These are phyloP conservation scores for Colletotrichum sp. DNA, from an alignment of 2,329 filamentous ascomycete genomes.

Conservation along the genomic window DNA sequence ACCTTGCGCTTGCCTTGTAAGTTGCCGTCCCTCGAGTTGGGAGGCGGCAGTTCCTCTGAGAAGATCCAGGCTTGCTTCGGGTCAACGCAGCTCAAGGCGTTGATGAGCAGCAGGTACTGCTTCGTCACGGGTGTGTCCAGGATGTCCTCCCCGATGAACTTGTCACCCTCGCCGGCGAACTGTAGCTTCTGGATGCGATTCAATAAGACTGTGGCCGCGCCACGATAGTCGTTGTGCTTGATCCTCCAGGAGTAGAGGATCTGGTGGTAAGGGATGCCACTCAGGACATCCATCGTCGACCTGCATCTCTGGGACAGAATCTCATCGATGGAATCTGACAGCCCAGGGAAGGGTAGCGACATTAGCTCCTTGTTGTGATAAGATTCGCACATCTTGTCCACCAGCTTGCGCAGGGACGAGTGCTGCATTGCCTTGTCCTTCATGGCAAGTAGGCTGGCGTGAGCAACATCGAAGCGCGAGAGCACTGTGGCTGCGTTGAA, in stretches of 20 bases:
- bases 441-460: constrained; percentile 77
- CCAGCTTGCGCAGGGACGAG: constrained; percentile 72
- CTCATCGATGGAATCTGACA: constrained; percentile 79
- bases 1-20: constrained; percentile 67
- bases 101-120: constrained; percentile 90
- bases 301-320: constrained; percentile 76
- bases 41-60: constrained; percentile 40
- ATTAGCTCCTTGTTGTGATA: constrained; percentile 71
- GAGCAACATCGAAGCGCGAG: constrained; percentile 81
- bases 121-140: constrained; percentile 70
- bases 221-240: constrained; percentile 83
- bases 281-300: constrained; percentile 67
- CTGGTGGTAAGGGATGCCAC: constrained; percentile 78
- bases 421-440: constrained; percentile 73
- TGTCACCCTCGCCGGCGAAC: constrained; percentile 62
- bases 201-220: constrained; percentile 67
- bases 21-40: constrained; percentile 11
- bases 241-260: constrained; percentile 93
- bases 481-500: constrained; percentile 84
- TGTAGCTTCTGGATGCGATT: constrained; percentile 68
- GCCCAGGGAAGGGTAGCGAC: constrained; percentile 76
- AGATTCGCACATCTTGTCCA: constrained; percentile 72
- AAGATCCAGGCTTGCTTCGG: constrained; percentile 82
- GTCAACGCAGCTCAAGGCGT: constrained; percentile 85
- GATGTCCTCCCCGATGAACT: constrained; percentile 56